Evolutionary conservation across 768 basidiomycete genomes (phyloP).

Genomic region (Kwoniella shandongensis): DNA sequence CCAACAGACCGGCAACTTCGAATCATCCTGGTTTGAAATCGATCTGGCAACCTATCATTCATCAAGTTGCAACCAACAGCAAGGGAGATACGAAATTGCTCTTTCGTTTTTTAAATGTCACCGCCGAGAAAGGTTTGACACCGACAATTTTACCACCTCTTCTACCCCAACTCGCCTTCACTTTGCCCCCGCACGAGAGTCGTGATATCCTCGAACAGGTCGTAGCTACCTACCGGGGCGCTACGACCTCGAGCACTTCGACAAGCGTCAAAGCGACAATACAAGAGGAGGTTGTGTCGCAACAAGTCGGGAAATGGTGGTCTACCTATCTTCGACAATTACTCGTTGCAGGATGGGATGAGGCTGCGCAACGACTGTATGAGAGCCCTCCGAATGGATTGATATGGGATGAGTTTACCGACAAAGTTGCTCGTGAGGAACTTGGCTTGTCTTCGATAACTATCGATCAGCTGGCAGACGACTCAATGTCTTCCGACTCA

Average conservation of each 20-base stretch:
- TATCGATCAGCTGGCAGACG: constrained; percentile 1
- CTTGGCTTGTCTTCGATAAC: not conserved
- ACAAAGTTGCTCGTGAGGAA: constrained; percentile 7
- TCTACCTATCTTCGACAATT: constrained; percentile 22
- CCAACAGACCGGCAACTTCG: constrained; percentile 37
- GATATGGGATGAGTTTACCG: constrained; percentile 23
- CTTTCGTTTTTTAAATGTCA: constrained; percentile 16
- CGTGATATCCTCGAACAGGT: constrained; percentile 13
- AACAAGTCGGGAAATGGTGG: constrained; percentile 27
- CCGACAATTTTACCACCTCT: constrained; percentile 28
- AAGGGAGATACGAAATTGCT: constrained; percentile 18
- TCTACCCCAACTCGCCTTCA: constrained; percentile 23
- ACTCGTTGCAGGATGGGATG: constrained; percentile 27
- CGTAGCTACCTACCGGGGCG: constrained; percentile 9
- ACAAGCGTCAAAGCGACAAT: constrained; percentile 7
- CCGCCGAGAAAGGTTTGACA: constrained; percentile 35
- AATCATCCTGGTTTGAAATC: constrained; percentile 24
- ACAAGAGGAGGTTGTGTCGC: constrained; percentile 18
- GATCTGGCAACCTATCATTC: constrained; percentile 32
- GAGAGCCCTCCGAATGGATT: constrained; percentile 8
- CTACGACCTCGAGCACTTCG: constrained; percentile 24
- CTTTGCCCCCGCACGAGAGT: constrained; percentile 8
- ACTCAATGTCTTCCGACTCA: not conserved
- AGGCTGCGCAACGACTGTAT: constrained; percentile 16
- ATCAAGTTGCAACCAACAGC: constrained; percentile 6